These are phyloP conservation scores for Bipolaris victoriae DNA, from an alignment of 2,329 filamentous ascomycete genomes.

Conservation along the genomic window DNA sequence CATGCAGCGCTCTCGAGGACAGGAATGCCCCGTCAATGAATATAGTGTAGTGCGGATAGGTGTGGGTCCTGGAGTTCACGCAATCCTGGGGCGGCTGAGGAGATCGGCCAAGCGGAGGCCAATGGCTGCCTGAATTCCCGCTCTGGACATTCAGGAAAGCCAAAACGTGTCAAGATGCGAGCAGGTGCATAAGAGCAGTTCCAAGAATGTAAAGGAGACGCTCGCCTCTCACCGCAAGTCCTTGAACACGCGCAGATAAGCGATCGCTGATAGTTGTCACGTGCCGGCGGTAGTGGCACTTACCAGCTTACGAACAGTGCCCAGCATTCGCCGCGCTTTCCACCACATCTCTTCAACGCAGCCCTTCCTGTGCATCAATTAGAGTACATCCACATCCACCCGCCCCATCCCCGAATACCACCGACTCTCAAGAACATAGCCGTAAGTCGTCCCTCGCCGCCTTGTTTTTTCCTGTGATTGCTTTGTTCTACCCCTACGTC, in stretches of 20 bases:
- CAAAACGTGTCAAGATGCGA: conserved; percentile 44
- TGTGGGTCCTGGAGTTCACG: conserved; percentile 32
- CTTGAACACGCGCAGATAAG: conserved; percentile 27
- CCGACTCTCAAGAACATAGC: conserved; percentile 44
- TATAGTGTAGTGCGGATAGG: conserved; percentile 25
- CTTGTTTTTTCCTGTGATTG: conserved; percentile 19
- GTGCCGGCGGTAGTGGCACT: conserved; percentile 33
- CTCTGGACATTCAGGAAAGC: conserved; percentile 22
- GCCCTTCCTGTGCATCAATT: conserved; percentile 49
- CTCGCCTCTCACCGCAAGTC: conserved; percentile 27
- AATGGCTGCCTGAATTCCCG: conserved; percentile 39
- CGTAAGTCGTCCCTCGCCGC: conserved; percentile 42
- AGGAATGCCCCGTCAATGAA: neutral
- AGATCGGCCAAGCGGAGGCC: conserved; percentile 25
- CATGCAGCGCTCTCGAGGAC: conserved; percentile 1
- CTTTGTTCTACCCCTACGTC: conserved; percentile 21
- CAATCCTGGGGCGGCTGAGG: conserved; percentile 33
- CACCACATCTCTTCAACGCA: conserved; percentile 47
- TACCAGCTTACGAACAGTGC: conserved; percentile 35
- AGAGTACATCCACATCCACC: conserved; percentile 46
- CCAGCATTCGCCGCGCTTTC: conserved; percentile 35
- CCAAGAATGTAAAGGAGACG: conserved; percentile 5
- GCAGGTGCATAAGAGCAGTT: conserved; percentile 24
- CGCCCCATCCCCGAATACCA: conserved; percentile 45
- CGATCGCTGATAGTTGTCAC: conserved; percentile 36